These are phyloP conservation scores for Yamadazyma taylorii DNA, from an alignment of 1,139 yeast genomes.

Conservation along the genomic window DNA sequence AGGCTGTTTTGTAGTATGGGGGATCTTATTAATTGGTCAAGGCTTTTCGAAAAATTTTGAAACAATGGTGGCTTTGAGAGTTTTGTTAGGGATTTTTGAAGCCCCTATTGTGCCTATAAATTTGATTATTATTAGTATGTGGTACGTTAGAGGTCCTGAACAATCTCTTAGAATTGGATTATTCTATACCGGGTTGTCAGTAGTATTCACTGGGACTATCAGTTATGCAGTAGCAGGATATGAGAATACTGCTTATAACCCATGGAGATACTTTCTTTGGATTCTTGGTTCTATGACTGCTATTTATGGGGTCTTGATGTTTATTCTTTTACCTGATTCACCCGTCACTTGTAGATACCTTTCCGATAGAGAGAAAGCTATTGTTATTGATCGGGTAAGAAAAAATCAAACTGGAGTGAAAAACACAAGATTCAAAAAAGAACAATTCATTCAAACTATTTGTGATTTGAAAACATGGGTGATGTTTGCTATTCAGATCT, in stretches of 20 bases:
- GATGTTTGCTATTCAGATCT: slow-evolving; percentile 19
- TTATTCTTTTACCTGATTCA: slow-evolving; percentile 24
- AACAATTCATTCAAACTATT: slow-evolving; percentile 12
- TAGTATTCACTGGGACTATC: slow-evolving; percentile 19
- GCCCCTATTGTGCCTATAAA: slow-evolving; percentile 56
- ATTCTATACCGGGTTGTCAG: slow-evolving; percentile 11
- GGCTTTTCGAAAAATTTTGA: neutral
- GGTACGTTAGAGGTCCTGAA: slow-evolving; percentile 3
- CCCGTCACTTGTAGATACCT: slow-evolving; percentile 22
- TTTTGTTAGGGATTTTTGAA: slow-evolving; percentile 35
- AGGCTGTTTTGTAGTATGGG: slow-evolving; percentile 11
- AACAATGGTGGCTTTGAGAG: neutral
- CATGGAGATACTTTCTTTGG: slow-evolving; percentile 37
- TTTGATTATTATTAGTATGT: slow-evolving; percentile 29
- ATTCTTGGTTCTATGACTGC: slow-evolving; percentile 32
- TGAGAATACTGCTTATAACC: slow-evolving; percentile 20
- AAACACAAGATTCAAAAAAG: slow-evolving; percentile 22
- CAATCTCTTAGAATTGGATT: slow-evolving; percentile 13
- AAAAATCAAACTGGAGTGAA: slow-evolving; percentile 32
- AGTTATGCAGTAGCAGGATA: slow-evolving; percentile 11
- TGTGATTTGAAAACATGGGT: slow-evolving; percentile 14
- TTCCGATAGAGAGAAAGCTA: slow-evolving; percentile 25
- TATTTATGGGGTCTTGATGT: slow-evolving; percentile 26
- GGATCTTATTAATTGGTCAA: slow-evolving; percentile 3
- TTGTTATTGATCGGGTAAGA: slow-evolving; percentile 31